Evolutionary conservation across 1,284 basidiomycete species (phyloP), one percentile per base, ranked within the genome.

Genomic region (Leccinum ponderosum): DNA sequence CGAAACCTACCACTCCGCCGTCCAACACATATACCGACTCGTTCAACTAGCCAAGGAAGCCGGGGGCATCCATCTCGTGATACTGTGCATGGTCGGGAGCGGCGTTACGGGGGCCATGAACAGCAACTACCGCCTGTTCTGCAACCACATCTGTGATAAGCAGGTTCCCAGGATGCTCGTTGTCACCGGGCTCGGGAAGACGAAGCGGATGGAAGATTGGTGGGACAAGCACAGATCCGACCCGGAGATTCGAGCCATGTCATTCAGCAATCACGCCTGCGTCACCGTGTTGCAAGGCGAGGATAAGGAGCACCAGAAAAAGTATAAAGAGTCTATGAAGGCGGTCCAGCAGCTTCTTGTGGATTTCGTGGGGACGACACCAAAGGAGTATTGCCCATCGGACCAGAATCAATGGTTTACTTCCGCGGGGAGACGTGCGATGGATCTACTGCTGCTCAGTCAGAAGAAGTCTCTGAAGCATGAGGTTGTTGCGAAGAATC

Each of bases 161-260:
- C 6, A 56, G n/a, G 71, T 76, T 0, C 73, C 69, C 0, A 58
- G 57, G 51, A 64, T 70, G 25, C 64, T 76, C 42, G 52, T 73
- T 15, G 47, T 73, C 9, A 76, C 72, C 4, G 69, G 68, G 14
- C 72, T 76, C 4, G 71, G 74, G 17, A 61, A 63, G 50, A 63
- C 60, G 15, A 42, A 37, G 5, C 60, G 67, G 47, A 74, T 72
- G 72, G 71, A 76, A 3, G 63, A 59, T 9, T 73, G 71, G 70
- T 75, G 70, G 70, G 70, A 72, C 20, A 55, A 6, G 37, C 67
- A 75, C 61, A n/a, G 15, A 5, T 17, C n/a, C 3, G 57, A 71
- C 20, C 17, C 29, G 1, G 63, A 50, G 25, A 12, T 72, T 2
- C 57, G 59, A 25, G 52, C 55, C 3, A 61, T 72, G 59, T 3